Base-by-base conservation (phyloP, 805 yeast genomes). In the Hanseniaspora occidentalis region DNA sequence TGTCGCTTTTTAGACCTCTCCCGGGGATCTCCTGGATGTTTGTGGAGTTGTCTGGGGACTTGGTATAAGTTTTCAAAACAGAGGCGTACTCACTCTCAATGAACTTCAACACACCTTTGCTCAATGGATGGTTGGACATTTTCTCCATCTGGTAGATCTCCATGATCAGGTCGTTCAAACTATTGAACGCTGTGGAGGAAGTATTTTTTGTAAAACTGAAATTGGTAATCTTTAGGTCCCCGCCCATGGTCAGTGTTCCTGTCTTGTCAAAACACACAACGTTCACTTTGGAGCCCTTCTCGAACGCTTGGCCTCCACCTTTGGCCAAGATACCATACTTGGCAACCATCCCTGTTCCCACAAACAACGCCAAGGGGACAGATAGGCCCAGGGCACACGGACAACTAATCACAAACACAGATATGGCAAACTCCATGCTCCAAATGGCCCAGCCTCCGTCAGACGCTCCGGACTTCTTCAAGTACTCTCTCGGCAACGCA, bases 311-410 rank as follows among this genome's bases (percentile, higher is more conserved):
- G 25, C 92, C 92, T 5, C 92, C 92, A 14, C 89, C 89, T 47
- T 79, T 71, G 1, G 82, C 85, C 29, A 82, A 63, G 39, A 82
- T 75, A 17, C 89, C 92, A 53, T 75, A 61, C 51, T 76, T 78
- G 11, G 92, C 92, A 27, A 88, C 85, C 38, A 82, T 55, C 0
- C 89, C 85, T 14, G 84, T 67, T 2, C 92, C 92, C 10, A 82
- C 85, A 62, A 78, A 80, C 31, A 82, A 55, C 0, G 92, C 89
- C 2, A 89, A 81, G 1, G 92, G 92, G 1, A 89, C 92, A 19
- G 92, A 92, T 18, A 82, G 62, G 1, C 89, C 92, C 48, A 82
- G 73, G 1, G 89, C 94, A 64, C 92, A 82, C 1, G 94, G 94
- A 53, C 94, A 82, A 0, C 89, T 89, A 38, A 82, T 74, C 2